phyloP scores from a whole-genome alignment of 208 protist species.

The Leishmania guyanensis region DNA sequence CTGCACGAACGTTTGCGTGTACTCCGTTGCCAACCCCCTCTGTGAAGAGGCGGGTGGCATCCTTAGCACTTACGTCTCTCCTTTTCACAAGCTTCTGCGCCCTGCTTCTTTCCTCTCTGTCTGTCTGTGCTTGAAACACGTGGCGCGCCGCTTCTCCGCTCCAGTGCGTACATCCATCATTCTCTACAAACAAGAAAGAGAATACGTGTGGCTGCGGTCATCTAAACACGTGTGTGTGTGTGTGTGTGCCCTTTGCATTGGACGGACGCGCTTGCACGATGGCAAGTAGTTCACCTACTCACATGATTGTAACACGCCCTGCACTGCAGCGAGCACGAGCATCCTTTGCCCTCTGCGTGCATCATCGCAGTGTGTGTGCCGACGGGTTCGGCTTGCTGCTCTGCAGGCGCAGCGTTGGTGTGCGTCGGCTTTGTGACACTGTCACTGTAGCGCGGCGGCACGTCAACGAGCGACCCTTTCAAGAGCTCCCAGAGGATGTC shows the following conservation, averaged over 20 bases:
- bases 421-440: neutral
- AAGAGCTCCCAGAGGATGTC: constrained; percentile 52
- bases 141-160: neutral
- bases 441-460: constrained; percentile 13
- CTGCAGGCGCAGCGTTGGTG: neutral
- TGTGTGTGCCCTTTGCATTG: constrained; percentile 1
- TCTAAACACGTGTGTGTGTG: neutral
- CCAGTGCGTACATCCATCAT: neutral
- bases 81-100: neutral
- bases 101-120: neutral
- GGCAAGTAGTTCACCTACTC: neutral
- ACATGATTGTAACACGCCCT: neutral
- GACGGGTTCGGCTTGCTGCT: constrained; percentile 2
- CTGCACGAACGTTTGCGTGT: neutral
- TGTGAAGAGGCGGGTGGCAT: neutral
- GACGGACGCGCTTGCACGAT: neutral
- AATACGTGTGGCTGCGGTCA: neutral
- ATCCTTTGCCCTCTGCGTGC: neutral
- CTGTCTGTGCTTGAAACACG: neutral
- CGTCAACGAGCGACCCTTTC: constrained; percentile 72
- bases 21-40: neutral
- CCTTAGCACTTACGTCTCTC: neutral
- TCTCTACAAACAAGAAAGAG: neutral
- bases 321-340: neutral
- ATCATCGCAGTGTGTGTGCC: neutral